These are phyloP conservation scores for Talaromyces sp. DNA, from an alignment of 2,329 filamentous ascomycete genomes.

Conservation along the genomic window DNA sequence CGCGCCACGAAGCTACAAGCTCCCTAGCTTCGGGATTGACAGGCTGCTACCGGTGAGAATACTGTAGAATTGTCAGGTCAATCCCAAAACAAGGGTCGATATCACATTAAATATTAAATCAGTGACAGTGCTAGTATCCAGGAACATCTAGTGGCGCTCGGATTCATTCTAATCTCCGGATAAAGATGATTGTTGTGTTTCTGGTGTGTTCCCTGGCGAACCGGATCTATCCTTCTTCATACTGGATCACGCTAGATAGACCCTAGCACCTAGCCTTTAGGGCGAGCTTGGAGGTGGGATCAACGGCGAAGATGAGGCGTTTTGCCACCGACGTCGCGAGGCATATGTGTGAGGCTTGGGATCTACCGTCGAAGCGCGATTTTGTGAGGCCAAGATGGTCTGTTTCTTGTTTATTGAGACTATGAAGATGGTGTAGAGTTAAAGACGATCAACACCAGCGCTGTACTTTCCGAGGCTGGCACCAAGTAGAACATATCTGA, in stretches of 20 bases:
- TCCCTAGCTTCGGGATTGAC: not conserved
- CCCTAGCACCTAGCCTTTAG: not conserved
- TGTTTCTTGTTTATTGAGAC: not conserved
- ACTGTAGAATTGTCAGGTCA: not conserved
- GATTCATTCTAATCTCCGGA: not conserved
- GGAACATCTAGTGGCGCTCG: not conserved
- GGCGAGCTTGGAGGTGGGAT: not conserved
- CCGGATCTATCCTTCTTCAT: constrained; percentile 3
- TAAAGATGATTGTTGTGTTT: not conserved
- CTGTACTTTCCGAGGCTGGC: not conserved
- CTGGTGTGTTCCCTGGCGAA: not conserved
- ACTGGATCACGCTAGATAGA: not conserved
- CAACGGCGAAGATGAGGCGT: not conserved
- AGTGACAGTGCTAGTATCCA: not conserved
- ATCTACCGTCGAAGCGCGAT: not conserved
- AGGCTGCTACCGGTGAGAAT: not conserved
- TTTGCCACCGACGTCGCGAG: not conserved
- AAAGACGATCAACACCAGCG: not conserved
- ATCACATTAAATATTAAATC: not conserved
- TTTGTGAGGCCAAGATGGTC: not conserved
- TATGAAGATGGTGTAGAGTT: not conserved
- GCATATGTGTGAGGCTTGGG: not conserved
- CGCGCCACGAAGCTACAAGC: not conserved
- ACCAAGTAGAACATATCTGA: not conserved
- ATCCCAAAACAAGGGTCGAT: not conserved